Base-by-base conservation (phyloP, 441 rosid genomes). In the Corymbia calophylla region DNA sequence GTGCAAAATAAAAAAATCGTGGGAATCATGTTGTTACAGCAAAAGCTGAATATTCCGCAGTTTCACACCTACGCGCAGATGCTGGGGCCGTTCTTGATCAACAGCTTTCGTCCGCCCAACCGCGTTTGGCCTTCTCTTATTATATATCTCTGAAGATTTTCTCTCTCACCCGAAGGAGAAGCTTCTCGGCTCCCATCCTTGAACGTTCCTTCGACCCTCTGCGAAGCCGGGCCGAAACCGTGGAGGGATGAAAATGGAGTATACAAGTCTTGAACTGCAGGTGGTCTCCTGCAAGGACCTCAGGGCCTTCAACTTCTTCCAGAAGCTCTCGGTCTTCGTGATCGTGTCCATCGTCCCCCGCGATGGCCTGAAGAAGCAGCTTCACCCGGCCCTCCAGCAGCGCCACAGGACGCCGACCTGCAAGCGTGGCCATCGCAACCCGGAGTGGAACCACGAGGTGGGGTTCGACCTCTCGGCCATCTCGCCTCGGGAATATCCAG, bases 251-350 rank as follows among this genome's bases (percentile, higher is more conserved):
- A 10, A 35, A 6, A 89, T 73, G 91, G 91, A 47, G 55, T 39
- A 48, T 48, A 25, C 80, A 27, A 58, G 87, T 85, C 90, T 95
- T 3, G 92, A 95, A 49, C 89, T 94, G 88, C 91, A 90, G 84
- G 80, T 92, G 35, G 81, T 90, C 58, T 95, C 95, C 11, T 94
- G 95, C 89, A 86, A 66, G 31, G 90, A 90, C 90, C 93, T 95
- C 88, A 93, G 90, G 85, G 91, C 95, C 88, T 94, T 94, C 93
- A 94, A 94, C 68, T 91, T 95, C 88, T 94, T 94, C 82, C 93
- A 91, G 82, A 95, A 94, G 91, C 93, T 91, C 12, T 93, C 93
- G 1, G 93, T 91, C 48, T 93, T 92, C 87, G 91, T 92, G 7
- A 91, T 47, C 2, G 94, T 93, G 70, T 93, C 91, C 88, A 87